Evolutionary conservation across 1,139 yeast species (phyloP).

Genomic region (Zygosaccharomyces pseudobailii): DNA sequence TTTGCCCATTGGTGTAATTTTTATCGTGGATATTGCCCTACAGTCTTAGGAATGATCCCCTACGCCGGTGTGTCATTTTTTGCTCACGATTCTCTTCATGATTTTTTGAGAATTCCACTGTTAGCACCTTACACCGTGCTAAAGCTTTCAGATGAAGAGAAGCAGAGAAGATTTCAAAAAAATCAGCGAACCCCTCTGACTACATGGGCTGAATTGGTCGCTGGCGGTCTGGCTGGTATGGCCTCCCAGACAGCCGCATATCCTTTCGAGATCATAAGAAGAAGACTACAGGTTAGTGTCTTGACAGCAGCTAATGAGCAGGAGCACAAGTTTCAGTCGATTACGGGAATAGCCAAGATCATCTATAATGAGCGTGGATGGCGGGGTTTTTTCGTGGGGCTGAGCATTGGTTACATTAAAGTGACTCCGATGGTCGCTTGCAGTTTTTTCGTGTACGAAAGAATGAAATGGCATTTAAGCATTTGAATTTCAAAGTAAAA

Average conservation of each 20-base stretch:
- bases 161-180: constrained; percentile 14
- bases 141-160: constrained; percentile 24
- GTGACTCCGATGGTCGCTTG: constrained; percentile 98
- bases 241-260: constrained; percentile 94
- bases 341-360: constrained; percentile 40
- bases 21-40: constrained; percentile 92
- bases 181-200: constrained; percentile 54
- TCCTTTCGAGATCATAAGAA: constrained; percentile 90
- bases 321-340: constrained; percentile 40
- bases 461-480: constrained; percentile 65
- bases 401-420: constrained; percentile 90
- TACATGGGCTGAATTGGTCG: constrained; percentile 87
- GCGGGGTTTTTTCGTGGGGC: constrained; percentile 86
- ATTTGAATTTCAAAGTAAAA: constrained; percentile 37
- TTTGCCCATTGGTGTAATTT: constrained; percentile 54
- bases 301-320: constrained; percentile 48
- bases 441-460: constrained; percentile 88
- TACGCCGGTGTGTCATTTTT: constrained; percentile 97
- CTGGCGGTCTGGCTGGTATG: constrained; percentile 96
- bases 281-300: constrained; percentile 96
- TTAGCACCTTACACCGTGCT: constrained; percentile 55
- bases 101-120: constrained; percentile 58
- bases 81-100: constrained; percentile 89
- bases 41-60: constrained; percentile 95
- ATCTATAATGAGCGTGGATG: constrained; percentile 71